These are phyloP conservation scores for Passiflora organensis DNA, from an alignment of 345 rosid genomes.

Conservation along the genomic window DNA sequence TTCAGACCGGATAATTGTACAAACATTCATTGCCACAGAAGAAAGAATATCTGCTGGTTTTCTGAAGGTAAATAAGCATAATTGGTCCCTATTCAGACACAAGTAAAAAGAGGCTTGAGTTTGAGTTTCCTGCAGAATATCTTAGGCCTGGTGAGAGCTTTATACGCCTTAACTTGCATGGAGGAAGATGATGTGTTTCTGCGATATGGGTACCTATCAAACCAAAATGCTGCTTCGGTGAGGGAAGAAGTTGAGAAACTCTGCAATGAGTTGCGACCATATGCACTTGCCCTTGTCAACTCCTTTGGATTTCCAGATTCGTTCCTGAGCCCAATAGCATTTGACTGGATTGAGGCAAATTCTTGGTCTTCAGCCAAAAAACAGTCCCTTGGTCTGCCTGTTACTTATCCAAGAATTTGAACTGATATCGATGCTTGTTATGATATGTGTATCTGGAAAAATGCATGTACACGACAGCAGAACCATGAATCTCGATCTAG, in stretches of 20 bases:
- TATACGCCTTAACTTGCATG: constrained; percentile 56
- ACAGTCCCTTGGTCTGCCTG: neutral
- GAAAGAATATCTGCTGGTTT: constrained; percentile 41
- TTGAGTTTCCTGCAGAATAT: constrained; percentile 39
- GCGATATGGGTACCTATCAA: constrained; percentile 61
- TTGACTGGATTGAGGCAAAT: constrained; percentile 80
- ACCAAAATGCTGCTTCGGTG: constrained; percentile 49
- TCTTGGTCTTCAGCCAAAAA: constrained; percentile 58
- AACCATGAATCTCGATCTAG: too few species aligned
- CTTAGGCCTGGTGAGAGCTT: constrained; percentile 51
- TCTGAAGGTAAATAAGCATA: constrained; percentile 47
- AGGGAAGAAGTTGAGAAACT: constrained; percentile 63
- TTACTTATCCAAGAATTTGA: too few species aligned
- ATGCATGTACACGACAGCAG: too few species aligned
- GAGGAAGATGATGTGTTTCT: constrained; percentile 80
- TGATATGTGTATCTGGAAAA: too few species aligned
- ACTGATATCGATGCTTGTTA: too few species aligned
- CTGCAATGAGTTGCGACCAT: constrained; percentile 74
- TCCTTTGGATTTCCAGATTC: constrained; percentile 80
- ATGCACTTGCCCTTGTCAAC: constrained; percentile 65
- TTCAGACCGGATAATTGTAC: constrained; percentile 64
- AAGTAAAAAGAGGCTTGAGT: neutral
- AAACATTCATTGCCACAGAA: constrained; percentile 55
- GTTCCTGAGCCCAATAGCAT: constrained; percentile 76
- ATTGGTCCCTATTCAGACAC: neutral